Base-by-base conservation (phyloP, 768 basidiomycete genomes). In the Pleurotus pulmonarius region DNA sequence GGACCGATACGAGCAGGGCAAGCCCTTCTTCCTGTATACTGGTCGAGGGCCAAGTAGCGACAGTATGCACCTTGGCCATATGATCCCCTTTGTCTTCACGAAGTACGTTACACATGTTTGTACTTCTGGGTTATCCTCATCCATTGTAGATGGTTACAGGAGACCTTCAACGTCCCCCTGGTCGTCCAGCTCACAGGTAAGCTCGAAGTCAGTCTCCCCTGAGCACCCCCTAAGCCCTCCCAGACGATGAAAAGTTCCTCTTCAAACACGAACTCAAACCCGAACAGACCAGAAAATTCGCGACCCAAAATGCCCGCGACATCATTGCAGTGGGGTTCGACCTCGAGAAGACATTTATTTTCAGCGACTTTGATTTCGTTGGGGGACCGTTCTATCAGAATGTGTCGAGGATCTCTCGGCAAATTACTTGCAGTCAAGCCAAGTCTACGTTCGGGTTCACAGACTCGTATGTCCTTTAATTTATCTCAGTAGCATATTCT, bases 241-340 rank as follows among this genome's bases (percentile, higher is more conserved):
- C 62, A 92, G 97, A 99, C 65, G 97, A 99, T 70, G 97, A 99
- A 69, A 99, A 99, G 70, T 99, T 98, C 77, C 72, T 99, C 46
- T 97, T 99, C 82, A 96, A 98, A 70, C 91, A 94, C 55, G 90
- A 90, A 61, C 83, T 97, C 58, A 95, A 92, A 69, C 80, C 91
- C 37, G 92, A 98, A 61, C 88, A 98, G 68, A 90, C 90, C 18
- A 83, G 85, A 66, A 75, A 76, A 20, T 98, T 94, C 68, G 83
- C 92, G 6, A 81, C 82, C 56, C 82, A 83, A 66, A 99, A 98
- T 66, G 89, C 94, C n/a, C 84, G 82, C 61, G 96, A 98, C 69
- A 96, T 98, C 65, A 98, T 99, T 63, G 94, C 97, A 1, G 90
- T 95, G 58, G 97, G 97, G 1, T 94, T 98, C 73, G 81, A 95